Evolutionary conservation across 169 alveolate species (phyloP), one percentile per base, ranked within the genome.

Genomic region (Blepharisma undulans): DNA sequence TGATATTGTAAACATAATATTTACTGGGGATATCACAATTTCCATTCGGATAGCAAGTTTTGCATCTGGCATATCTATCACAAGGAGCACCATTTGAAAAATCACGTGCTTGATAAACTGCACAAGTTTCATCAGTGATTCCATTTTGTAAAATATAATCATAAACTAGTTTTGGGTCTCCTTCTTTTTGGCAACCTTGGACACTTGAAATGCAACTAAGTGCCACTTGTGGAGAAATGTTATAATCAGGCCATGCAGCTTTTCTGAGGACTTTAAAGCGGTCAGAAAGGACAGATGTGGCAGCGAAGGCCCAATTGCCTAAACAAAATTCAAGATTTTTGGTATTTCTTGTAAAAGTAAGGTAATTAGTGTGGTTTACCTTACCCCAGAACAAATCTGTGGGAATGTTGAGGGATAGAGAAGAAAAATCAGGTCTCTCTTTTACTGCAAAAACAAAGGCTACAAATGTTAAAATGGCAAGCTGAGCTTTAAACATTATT

Each of bases 251-350:
- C 93, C 92, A 95, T 25, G 93, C 86, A 72, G 95, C 96, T 5
- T 94, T 95, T 76, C 96, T 90, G 25, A 76, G 72, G 76, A 95
- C 94, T 86, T 94, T 94, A 21, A 95, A 90, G 66, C 98, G 85
- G 77, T 95, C 98, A 29, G 96, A 90, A 8, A 95, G 72, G 19
- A 95, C 77, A 32, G 92, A 71, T 36, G 94, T 90, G 19, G 96
- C 84, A 19, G 97, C 97, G 22, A 88, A 88, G 60, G 98, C 96
- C 98, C 98, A 96, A 82, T 95, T 95, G 22, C 96, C 92, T 29
- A 94, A 95, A 32, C 98, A 95, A 79, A 92, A 92, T 72, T 92
- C 92, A 48, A 96, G 98, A 79, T 93, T 91, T 84, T 93, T 96
- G 80, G 92, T 92, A 82, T 95, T 94, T 66, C 92, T 78, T 29